Conservation (phyloP, 148 eudicot species). For the Agrostemma githago region DNA sequence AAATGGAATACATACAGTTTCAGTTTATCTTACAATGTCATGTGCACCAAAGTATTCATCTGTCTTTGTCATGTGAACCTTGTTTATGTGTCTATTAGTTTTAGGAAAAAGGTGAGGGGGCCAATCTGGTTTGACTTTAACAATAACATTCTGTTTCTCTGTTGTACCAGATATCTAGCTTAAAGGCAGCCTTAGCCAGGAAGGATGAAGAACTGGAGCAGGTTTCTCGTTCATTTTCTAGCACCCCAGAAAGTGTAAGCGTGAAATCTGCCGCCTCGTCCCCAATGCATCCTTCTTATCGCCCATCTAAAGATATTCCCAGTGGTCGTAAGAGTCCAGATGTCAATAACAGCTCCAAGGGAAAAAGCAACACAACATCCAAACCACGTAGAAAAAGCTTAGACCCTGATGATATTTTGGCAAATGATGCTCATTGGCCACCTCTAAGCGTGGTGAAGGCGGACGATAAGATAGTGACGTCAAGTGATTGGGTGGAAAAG, state of each 20-base stretch:
- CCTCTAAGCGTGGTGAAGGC: slow-evolving; percentile 31
- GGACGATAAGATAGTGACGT: slow-evolving; percentile 33
- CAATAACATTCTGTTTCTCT: slow-evolving; percentile 3
- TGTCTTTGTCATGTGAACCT: too few relatives aligned
- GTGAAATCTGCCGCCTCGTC: slow-evolving; percentile 53
- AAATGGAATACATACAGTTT: background rate
- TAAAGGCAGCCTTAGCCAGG: slow-evolving; percentile 72
- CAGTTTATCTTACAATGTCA: background rate
- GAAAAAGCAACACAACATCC: slow-evolving; percentile 20
- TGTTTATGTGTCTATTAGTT: too few relatives aligned
- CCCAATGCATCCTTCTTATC: slow-evolving; percentile 39
- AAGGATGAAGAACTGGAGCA: slow-evolving; percentile 58
- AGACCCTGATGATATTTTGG: slow-evolving; percentile 50
- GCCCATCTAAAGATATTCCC: slow-evolving; percentile 23
- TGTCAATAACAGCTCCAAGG: slow-evolving; percentile 22
- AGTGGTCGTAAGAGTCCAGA: slow-evolving; percentile 33
- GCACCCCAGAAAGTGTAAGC: slow-evolving; percentile 46
- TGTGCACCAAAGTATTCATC: too few relatives aligned
- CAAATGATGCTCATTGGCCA: slow-evolving; percentile 39
- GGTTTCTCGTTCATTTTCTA: slow-evolving; percentile 24
- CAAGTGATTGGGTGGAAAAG: slow-evolving; percentile 47
- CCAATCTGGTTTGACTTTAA: too few relatives aligned
- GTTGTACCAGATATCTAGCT: slow-evolving; percentile 48
- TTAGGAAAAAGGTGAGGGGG: too few relatives aligned
- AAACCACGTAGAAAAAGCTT: slow-evolving; percentile 52